phyloP scores from a whole-genome alignment of 1,284 basidiomycete genomes.

The Apiotrichum mycotoxinovorans region DNA sequence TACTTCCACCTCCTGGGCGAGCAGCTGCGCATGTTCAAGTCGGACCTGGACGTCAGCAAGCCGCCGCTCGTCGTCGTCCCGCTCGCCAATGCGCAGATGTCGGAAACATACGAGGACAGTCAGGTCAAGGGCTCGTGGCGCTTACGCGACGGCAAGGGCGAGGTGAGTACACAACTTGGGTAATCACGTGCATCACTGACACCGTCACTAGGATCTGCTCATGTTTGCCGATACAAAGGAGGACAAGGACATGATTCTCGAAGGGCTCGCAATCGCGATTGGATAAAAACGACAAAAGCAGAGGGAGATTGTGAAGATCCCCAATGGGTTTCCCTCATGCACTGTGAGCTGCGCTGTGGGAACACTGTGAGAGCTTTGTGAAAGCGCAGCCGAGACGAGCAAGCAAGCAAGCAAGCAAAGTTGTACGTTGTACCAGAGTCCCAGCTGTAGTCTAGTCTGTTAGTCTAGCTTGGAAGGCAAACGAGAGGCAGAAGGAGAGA shows the following conservation, averaged over 20 bases:
- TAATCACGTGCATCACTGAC: not conserved
- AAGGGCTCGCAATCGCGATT: slow-evolving; percentile 21
- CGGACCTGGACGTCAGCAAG: not conserved
- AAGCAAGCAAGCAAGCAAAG: too few relatives aligned
- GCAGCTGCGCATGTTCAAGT: slow-evolving; percentile 40
- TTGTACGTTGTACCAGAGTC: too few relatives aligned
- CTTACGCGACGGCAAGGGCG: slow-evolving; percentile 23
- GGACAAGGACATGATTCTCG: slow-evolving; percentile 39
- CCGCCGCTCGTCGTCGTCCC: slow-evolving; percentile 2
- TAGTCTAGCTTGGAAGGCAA: too few relatives aligned
- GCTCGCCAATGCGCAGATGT: not conserved
- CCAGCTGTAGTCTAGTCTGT: too few relatives aligned
- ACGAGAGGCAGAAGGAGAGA: too few relatives aligned
- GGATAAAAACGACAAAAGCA: too few relatives aligned
- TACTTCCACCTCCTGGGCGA: slow-evolving; percentile 35
- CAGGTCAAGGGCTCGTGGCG: slow-evolving; percentile 46
- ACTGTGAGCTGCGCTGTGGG: too few relatives aligned
- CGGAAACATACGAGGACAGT: slow-evolving; percentile 39
- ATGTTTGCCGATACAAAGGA: slow-evolving; percentile 43
- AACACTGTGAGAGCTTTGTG: too few relatives aligned
- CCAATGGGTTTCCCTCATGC: too few relatives aligned
- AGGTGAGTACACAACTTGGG: slow-evolving; percentile 22
- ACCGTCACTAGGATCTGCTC: slow-evolving; percentile 34
- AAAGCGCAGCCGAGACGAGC: too few relatives aligned
- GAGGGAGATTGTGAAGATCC: too few relatives aligned